Conservation (phyloP, 345 rosid genomes). For the Angophora floribunda region DNA sequence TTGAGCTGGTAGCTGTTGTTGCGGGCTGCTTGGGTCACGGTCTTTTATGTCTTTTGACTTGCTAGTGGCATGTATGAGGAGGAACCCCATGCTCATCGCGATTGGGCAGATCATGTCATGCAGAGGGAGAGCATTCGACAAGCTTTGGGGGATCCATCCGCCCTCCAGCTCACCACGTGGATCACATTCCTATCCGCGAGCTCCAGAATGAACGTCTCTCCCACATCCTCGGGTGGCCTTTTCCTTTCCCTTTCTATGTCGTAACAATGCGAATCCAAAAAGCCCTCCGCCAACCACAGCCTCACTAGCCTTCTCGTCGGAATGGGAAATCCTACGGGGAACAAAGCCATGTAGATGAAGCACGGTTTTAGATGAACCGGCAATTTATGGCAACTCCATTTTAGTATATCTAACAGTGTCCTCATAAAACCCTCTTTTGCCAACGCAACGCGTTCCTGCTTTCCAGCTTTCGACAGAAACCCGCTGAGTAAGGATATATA, state of each 20-base stretch:
- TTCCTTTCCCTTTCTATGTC: neutral
- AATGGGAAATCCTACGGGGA: slow-evolving; percentile 1
- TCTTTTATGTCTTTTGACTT: too few relatives aligned
- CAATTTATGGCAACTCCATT: neutral
- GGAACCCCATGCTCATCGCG: too few relatives aligned
- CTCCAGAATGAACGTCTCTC: neutral
- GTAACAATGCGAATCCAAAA: neutral
- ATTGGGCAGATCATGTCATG: too few relatives aligned
- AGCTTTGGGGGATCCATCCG: neutral
- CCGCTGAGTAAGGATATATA: neutral
- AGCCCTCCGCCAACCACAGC: slow-evolving; percentile 15
- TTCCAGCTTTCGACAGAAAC: neutral
- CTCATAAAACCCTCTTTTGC: neutral
- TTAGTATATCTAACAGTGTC: neutral
- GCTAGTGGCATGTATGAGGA: too few relatives aligned
- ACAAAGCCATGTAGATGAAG: slow-evolving; percentile 5
- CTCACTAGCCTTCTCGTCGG: slow-evolving; percentile 8
- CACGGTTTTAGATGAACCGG: slow-evolving; percentile 1
- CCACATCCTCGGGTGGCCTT: neutral
- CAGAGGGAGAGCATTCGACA: too few relatives aligned
- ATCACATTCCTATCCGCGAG: slow-evolving; percentile 1
- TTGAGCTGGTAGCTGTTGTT: too few relatives aligned
- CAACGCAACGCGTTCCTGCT: neutral
- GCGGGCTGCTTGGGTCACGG: too few relatives aligned
- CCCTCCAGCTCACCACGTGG: slow-evolving; percentile 5